phyloP scores from a whole-genome alignment of 768 basidiomycete genomes.

The Mycena haematopus region DNA sequence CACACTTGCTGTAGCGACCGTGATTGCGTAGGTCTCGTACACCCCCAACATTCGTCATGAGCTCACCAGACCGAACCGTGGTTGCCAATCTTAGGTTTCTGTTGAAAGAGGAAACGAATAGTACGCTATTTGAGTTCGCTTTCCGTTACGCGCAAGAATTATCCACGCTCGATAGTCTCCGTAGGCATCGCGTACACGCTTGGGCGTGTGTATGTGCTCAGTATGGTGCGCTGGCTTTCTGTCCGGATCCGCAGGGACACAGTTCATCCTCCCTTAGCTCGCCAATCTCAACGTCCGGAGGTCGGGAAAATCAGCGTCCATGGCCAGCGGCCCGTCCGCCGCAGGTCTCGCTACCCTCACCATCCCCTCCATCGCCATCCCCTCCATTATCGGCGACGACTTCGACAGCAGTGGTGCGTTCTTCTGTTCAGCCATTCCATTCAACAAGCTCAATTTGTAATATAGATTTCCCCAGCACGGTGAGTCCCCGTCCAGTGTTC shows the following conservation, averaged over 20 bases:
- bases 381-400: not conserved
- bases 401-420: slow-evolving; percentile 6
- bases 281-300: slow-evolving; percentile 22
- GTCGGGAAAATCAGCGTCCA: slow-evolving; percentile 14
- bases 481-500: slow-evolving; percentile 7
- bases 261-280: slow-evolving; percentile 14
- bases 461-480: slow-evolving; percentile 10
- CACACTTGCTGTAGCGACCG: slow-evolving; percentile 9
- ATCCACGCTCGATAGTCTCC: slow-evolving; percentile 14
- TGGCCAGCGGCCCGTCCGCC: slow-evolving; percentile 5
- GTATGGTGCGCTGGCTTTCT: slow-evolving; percentile 18
- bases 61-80: slow-evolving; percentile 13
- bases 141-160: not conserved
- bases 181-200: slow-evolving; percentile 2
- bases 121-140: slow-evolving; percentile 5
- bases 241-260: not conserved
- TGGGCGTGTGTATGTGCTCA: slow-evolving; percentile 22
- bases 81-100: slow-evolving; percentile 13
- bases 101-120: slow-evolving; percentile 10
- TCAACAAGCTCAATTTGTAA: slow-evolving; percentile 1
- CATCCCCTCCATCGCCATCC: slow-evolving; percentile 14
- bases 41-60: slow-evolving; percentile 3
- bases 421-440: not conserved
- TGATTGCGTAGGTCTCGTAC: slow-evolving; percentile 13
- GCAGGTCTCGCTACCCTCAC: slow-evolving; percentile 12